Base-by-base conservation (phyloP, 352 stramenopile species). In the Pythium rhizo-oryzae region DNA sequence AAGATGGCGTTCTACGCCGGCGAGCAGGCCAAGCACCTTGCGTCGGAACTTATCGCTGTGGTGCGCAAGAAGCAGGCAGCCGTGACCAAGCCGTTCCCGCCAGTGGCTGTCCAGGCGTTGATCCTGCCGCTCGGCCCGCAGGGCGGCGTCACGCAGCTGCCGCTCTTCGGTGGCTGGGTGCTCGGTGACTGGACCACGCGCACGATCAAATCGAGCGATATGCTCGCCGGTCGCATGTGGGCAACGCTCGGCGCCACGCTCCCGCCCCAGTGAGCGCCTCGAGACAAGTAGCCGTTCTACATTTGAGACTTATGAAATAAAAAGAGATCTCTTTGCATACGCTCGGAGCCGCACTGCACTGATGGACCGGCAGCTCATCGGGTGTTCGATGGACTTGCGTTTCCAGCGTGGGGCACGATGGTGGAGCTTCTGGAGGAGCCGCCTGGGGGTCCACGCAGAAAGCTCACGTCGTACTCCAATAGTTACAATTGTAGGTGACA, bases 81-180 rank as follows among this genome's bases (percentile, higher is more conserved):
- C 28, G 71, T 84, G 46, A 71, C 24, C 56, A 82, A 81, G 70
- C 44, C 71, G 57, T 83, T 84, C 65, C 70, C 74, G 16, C 19
- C 21, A 37, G 47, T 63, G 18, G 19, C 39, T 1, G 50, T 65
- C 0, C 64, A 67, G 56, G 37, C 43, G 8, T 54, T 77, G 37
- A 18, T 77, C 13, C 21, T 91, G 37, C 72, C 82, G 25, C 69
- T 91, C 23, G 82, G 82, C 4, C 77, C 77, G 19, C 76, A 80
- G 59, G 82, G 78, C 9, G 81, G 83, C 13, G 81, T 87, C 11
- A 59, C 70, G 30, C 81, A 91, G 64, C 60, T 91, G 8, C 83
- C 79, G 2, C 50, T 89, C 25, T 76, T 81, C 33, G 80, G 79
- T 8, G 81, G 79, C 13, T 62, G 81, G 15, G 79, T 89, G 25